Conservation (phyloP, 345 rosid genomes). For the Erodium maritimum region DNA sequence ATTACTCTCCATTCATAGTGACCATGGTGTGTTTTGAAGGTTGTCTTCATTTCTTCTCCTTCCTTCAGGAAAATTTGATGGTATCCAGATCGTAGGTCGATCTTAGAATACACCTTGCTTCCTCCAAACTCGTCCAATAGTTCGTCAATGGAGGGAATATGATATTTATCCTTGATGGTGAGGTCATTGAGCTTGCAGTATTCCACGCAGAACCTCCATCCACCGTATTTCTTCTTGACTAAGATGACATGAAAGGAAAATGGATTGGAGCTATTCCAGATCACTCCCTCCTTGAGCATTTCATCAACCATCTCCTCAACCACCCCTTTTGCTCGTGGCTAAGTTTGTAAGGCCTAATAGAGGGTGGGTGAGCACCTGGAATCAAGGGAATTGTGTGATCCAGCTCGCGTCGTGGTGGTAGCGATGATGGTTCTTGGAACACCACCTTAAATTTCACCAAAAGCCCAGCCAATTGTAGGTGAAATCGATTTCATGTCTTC, state of each 20-base stretch:
- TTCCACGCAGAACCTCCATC: too few relatives aligned
- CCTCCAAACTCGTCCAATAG: too few relatives aligned
- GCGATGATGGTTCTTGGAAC: too few relatives aligned
- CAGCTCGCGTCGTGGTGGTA: too few relatives aligned
- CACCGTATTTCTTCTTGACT: not conserved
- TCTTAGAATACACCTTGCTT: conserved; percentile 43
- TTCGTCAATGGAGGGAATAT: not conserved
- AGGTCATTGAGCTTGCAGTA: not conserved
- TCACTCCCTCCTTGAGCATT: not conserved
- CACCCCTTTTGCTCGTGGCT: too few relatives aligned
- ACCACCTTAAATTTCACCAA: too few relatives aligned
- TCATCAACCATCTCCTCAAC: too few relatives aligned
- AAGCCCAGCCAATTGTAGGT: too few relatives aligned
- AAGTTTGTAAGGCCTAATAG: too few relatives aligned
- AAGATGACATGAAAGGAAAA: not conserved
- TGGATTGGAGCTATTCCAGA: not conserved
- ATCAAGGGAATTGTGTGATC: too few relatives aligned
- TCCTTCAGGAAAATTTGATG: not conserved
- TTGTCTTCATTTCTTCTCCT: not conserved
- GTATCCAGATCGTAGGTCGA: not conserved
- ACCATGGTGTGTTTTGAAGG: not conserved
- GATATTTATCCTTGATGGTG: not conserved
- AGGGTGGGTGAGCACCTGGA: too few relatives aligned
- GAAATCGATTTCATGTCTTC: too few relatives aligned
- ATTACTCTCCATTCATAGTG: not conserved